These are phyloP conservation scores for Saraca asoca DNA, from an alignment of 331 rosid species.

Conservation along the genomic window DNA sequence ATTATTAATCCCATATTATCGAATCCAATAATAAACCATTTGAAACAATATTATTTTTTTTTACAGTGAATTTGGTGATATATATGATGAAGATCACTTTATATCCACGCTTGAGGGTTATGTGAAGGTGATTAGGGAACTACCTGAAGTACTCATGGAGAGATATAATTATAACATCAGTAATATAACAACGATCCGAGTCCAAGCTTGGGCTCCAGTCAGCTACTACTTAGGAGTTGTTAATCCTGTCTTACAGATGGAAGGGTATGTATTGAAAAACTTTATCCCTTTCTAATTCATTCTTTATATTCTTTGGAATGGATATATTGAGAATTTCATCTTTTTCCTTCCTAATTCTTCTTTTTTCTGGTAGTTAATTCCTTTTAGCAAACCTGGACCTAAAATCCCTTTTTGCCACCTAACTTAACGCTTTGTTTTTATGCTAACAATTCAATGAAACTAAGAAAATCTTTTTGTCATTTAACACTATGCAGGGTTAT, in stretches of 20 bases:
- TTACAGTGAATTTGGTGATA: conserved; percentile 78
- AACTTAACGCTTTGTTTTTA: conserved; percentile 9
- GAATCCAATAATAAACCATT: conserved; percentile 2
- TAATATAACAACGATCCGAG: conserved; percentile 68
- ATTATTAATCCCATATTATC: neutral
- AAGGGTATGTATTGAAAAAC: conserved; percentile 63
- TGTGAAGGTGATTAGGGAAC: conserved; percentile 89
- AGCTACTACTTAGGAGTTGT: conserved; percentile 77
- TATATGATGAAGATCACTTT: conserved; percentile 89
- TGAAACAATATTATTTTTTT: conserved; percentile 23
- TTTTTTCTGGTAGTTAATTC: neutral
- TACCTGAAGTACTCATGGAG: conserved; percentile 70
- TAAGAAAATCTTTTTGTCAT: conserved; percentile 16
- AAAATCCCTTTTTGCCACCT: conserved; percentile 24
- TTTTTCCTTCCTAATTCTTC: neutral
- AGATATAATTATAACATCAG: conserved; percentile 64
- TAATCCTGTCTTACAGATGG: conserved; percentile 70
- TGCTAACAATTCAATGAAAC: conserved; percentile 17
- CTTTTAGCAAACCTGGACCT: conserved; percentile 20
- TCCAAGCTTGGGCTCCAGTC: conserved; percentile 88
- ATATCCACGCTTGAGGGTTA: conserved; percentile 76
- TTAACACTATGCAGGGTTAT: conserved; percentile 65
- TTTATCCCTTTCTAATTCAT: conserved; percentile 27
- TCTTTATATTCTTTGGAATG: conserved; percentile 10
- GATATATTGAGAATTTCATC: neutral